Base-by-base conservation (phyloP, 805 yeast species). In the Candida sonorensis region DNA sequence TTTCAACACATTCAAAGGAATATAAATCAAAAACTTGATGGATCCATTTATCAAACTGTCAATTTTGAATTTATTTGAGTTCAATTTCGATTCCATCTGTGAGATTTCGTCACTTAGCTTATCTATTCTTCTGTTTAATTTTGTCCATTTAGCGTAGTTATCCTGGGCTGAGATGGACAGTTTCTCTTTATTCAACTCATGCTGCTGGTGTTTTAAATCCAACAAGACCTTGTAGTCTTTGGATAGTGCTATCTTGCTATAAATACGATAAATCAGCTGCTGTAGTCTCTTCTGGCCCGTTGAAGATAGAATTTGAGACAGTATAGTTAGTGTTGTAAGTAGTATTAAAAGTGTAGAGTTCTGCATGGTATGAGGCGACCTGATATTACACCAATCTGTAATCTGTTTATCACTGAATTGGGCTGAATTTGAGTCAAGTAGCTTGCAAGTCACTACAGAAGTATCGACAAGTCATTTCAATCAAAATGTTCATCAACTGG, bases 111-210 rank as follows among this genome's bases (percentile, higher is more conserved):
- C 63, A 27, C 67, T 64, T 30, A 83, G 49, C 37, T 70, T 67
- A 42, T 80, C 87, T 36, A 69, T 61, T 45, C 68, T 71, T 30
- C 98, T 71, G 49, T 86, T 88, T 40, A 88, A 66, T 54, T 86
- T 86, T 1, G 97, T 94, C 97, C 97, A 92, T 49, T 74, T 79
- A 18, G 97, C 96, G 55, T 90, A 92, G 48, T 92, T 78, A 53
- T 92, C 97, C 56, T 90, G 96, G 2, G 97, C 90, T 34, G 85
- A 74, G 8, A 87, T 72, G 2, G 66, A 41, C 19, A 73, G 63
- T 39, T 86, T 70, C 45, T 77, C 74, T 10, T 61, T 64, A 43
- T 71, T 64, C 15, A 75, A 50, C 13, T 59, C 54, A 11, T 55
- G 51, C 30, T 77, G 70, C 40, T 81, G 71, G 7, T 50, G 44